Conservation (phyloP, 345 rosid genomes). For the Kernera saxatilis region DNA sequence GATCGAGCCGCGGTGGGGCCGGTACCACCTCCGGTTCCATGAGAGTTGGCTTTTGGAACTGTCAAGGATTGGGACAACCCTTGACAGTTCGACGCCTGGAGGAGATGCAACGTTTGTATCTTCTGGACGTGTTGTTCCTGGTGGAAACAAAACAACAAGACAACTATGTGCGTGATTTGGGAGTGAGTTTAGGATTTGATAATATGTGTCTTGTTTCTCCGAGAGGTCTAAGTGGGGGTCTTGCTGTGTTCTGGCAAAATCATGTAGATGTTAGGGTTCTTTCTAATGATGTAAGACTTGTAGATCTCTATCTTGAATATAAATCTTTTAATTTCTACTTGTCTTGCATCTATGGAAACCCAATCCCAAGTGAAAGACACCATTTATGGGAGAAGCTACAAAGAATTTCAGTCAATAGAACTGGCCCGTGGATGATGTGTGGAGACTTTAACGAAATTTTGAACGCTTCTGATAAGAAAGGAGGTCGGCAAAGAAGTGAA, state of each 20-base stretch:
- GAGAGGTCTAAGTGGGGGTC: neutral
- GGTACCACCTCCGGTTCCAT: neutral
- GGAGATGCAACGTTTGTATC: neutral
- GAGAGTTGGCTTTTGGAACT: neutral
- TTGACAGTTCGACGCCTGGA: neutral
- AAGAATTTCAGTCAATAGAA: neutral
- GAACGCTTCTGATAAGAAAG: too few species aligned
- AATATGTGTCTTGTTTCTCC: neutral
- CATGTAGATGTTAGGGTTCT: neutral
- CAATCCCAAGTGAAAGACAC: fast-evolving
- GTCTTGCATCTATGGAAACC: neutral
- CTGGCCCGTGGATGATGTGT: neutral
- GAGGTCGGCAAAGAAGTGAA: too few species aligned
- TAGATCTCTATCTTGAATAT: neutral
- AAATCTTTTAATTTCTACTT: neutral
- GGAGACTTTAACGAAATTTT: neutral
- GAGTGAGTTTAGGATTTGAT: neutral
- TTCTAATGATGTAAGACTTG: neutral
- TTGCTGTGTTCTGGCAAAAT: neutral
- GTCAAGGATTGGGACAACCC: neutral
- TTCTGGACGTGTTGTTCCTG: neutral
- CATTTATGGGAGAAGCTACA: neutral
- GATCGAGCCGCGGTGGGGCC: neutral
- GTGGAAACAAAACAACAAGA: neutral
- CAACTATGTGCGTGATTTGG: neutral